Evolutionary conservation across 169 alveolate species (phyloP), one percentile per base, ranked within the genome.

Genomic region (Plasmodium adleri): DNA sequence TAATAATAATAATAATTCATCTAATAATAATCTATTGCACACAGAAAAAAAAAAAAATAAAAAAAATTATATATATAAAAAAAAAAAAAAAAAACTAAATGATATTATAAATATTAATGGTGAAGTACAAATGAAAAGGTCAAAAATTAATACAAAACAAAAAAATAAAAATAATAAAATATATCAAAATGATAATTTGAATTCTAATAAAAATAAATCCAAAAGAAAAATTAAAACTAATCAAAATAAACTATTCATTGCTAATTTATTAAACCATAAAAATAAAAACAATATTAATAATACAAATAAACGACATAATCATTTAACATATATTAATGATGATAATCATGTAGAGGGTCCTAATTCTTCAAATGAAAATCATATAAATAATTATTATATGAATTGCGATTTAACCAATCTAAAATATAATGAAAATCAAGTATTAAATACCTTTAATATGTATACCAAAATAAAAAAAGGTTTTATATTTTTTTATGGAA

Each of bases 401-500:
- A 59, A 60, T 26, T 54, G 71, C 17, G 91, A 83, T 32, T 72
- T 83, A 26, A 83, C 91, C 1, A 83, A 67, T 32, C 9, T 83
- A 10, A 83, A 68, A 50, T 83, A 83, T 24, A 67, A 63, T 32
- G 56, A 56, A 22, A n/a, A 56, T 9, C 91, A 83, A 20, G 39
- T 67, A 10, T 58, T 63, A 49, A 83, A 83, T 52, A 68, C 85
- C 6, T 68, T 68, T 62, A 70, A 47, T 5, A 83, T 83, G 73
- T 83, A 83, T 43, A 83, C 91, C 7, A 39, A 83, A 32, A 28
- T 63, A 12, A 83, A 83, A 45, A 83, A 83, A 24, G 91, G 91
- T 15, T 83, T 54, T 72, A 83, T 83, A 32, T 83, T 83, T 28
- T 83, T 83, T 50, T 83, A 67, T 12, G 94, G 94, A 17, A 94